A percentile compares a stretch with the other conserved stretches of the same genome.
Conservation (phyloP, 2,329 filamentous ascomycete species). For the Talaromyces funiculosus region DNA sequence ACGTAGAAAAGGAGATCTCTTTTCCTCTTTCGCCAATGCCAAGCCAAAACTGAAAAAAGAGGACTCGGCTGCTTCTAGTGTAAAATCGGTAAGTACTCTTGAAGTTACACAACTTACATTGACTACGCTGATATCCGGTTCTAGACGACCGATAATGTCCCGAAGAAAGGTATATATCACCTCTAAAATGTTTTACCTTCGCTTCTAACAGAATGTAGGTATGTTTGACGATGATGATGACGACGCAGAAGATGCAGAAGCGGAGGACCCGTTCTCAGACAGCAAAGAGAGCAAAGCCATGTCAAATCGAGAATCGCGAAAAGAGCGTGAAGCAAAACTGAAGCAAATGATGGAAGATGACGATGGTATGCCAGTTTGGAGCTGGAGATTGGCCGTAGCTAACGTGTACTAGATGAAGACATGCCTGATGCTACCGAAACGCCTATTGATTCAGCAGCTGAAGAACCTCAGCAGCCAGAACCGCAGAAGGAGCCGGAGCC, state of each 20-base stretch:
- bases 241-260: slow-evolving; percentile 53
- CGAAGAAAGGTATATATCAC: slow-evolving; percentile 45
- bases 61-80: slow-evolving; percentile 30
- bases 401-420: slow-evolving; percentile 46
- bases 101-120: neutral
- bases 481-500: slow-evolving; percentile 29
- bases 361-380: slow-evolving; percentile 23
- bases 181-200: neutral
- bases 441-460: slow-evolving; percentile 29
- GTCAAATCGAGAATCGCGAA: slow-evolving; percentile 44
- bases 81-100: slow-evolving; percentile 31
- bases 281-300: slow-evolving; percentile 31
- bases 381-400: slow-evolving; percentile 20
- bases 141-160: slow-evolving; percentile 31
- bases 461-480: slow-evolving; percentile 33
- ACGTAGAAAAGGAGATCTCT: slow-evolving; percentile 62
- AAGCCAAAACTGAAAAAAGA: slow-evolving; percentile 53
- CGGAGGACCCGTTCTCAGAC: slow-evolving; percentile 46
- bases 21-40: slow-evolving; percentile 71
- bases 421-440: slow-evolving; percentile 49
- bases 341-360: slow-evolving; percentile 71
- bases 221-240: slow-evolving; percentile 52
- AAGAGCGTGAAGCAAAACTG: slow-evolving; percentile 61
- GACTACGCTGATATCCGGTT: slow-evolving; percentile 15
- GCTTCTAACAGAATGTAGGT: slow-evolving; percentile 32